These are phyloP conservation scores for Paecilomyces formosus DNA, from an alignment of 2,329 filamentous ascomycete genomes.

Conservation along the genomic window DNA sequence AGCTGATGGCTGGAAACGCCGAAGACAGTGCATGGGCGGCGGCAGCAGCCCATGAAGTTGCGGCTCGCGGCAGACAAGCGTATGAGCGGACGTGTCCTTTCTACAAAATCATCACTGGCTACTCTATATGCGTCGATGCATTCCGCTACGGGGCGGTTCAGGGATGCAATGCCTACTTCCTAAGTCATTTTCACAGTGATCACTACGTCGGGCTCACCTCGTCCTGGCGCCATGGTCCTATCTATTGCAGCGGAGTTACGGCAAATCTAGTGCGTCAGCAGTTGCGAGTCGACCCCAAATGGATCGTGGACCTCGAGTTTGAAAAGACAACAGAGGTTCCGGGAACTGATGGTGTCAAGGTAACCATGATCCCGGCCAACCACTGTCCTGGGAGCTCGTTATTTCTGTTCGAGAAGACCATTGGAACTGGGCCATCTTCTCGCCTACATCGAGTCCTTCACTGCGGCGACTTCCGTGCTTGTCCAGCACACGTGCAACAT, in stretches of 20 bases:
- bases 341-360: conserved; percentile 70
- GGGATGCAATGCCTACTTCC: conserved; percentile 88
- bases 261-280: conserved; percentile 83
- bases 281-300: conserved; percentile 76
- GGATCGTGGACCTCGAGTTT: conserved; percentile 78
- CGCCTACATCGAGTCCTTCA: conserved; percentile 76
- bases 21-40: conserved; percentile 86
- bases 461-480: conserved; percentile 93
- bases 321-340: conserved; percentile 73
- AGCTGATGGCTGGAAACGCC: conserved; percentile 84
- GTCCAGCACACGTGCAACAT: conserved; percentile 74
- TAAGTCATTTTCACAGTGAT: conserved; percentile 97
- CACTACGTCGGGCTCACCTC: conserved; percentile 89
- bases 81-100: conserved; percentile 92
- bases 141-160: conserved; percentile 92
- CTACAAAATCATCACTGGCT: conserved; percentile 94
- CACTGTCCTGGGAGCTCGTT: conserved; percentile 93
- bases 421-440: conserved; percentile 52
- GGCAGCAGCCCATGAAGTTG: conserved; percentile 71
- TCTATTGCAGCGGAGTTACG: conserved; percentile 92
- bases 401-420: conserved; percentile 79
- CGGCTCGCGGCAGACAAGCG: conserved; percentile 74
- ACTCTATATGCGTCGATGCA: conserved; percentile 89
- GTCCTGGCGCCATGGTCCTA: conserved; percentile 86
- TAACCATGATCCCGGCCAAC: conserved; percentile 94